These are phyloP conservation scores for Hyaloscypha finlandica DNA, from an alignment of 495 filamentous ascomycete species.

Conservation along the genomic window DNA sequence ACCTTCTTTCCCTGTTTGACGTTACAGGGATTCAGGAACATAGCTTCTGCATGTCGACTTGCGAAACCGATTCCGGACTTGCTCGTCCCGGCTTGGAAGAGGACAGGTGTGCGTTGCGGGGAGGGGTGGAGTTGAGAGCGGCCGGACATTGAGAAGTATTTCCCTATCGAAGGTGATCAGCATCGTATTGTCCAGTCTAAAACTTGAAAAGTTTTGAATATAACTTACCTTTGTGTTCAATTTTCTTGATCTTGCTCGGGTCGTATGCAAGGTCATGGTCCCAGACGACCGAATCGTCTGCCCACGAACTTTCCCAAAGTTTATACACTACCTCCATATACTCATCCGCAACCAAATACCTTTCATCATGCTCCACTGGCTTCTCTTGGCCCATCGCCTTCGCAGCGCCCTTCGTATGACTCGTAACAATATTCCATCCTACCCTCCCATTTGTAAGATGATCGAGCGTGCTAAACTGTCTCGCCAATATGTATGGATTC, in stretches of 20 bases:
- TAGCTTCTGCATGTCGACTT: conserved; percentile 62
- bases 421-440: conserved; percentile 49
- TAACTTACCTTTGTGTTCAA: conserved; percentile 67
- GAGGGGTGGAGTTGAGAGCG: conserved; percentile 61
- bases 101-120: conserved; percentile 64
- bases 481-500: conserved; percentile 2
- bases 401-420: neutral
- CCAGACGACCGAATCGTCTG: conserved; percentile 58
- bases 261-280: conserved; percentile 55
- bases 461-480: conserved; percentile 4
- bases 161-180: conserved; percentile 44
- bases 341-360: conserved; percentile 67
- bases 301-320: conserved; percentile 69
- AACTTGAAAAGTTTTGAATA: conserved; percentile 36
- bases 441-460: conserved; percentile 31
- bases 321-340: conserved; percentile 72
- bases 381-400: too few species aligned
- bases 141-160: conserved; percentile 64
- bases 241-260: conserved; percentile 57
- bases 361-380: conserved; percentile 58
- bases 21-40: conserved; percentile 58
- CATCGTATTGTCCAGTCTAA: conserved; percentile 48
- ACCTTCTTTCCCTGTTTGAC: conserved; percentile 51
- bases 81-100: conserved; percentile 68
- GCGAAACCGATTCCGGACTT: conserved; percentile 63